phyloP scores from a whole-genome alignment of 108 stramenopile species.

The Cyclostephanos invisitatus region DNA sequence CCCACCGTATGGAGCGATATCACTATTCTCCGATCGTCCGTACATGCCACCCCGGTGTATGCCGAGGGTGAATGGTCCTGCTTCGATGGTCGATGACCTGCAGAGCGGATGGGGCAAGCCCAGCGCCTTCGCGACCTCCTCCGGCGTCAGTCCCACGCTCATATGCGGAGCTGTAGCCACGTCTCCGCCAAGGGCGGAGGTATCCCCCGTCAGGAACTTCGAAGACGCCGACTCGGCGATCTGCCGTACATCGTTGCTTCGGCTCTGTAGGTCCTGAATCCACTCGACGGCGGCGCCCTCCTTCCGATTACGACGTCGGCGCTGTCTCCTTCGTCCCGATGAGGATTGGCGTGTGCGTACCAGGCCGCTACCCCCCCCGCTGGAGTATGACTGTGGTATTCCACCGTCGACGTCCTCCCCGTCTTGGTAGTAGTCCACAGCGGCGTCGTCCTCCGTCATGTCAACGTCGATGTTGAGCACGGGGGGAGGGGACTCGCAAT shows the following conservation, averaged over 20 bases:
- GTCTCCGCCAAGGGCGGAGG: not conserved
- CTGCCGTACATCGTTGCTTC: not conserved
- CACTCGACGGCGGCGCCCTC: conserved; percentile 38
- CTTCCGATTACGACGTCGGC: conserved; percentile 20
- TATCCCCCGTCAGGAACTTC: conserved; percentile 41
- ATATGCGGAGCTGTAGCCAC: not conserved
- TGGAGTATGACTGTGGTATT: not conserved
- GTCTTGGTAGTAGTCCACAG: not conserved
- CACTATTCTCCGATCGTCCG: too few relatives aligned
- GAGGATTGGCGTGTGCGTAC: conserved; percentile 8
- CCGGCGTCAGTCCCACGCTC: not conserved
- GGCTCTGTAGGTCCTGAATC: conserved; percentile 32
- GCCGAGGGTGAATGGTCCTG: conserved; percentile 6
- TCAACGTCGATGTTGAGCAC: conserved; percentile 12
- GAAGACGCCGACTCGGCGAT: conserved; percentile 48
- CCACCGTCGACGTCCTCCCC: not conserved
- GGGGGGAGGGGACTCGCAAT: conserved; percentile 11
- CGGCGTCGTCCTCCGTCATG: not conserved
- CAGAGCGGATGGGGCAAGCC: conserved; percentile 52
- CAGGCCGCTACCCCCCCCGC: not conserved
- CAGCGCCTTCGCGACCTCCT: conserved; percentile 37
- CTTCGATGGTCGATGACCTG: conserved; percentile 45
- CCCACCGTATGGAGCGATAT: not conserved
- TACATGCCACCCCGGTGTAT: not conserved
- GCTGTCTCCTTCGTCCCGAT: conserved; percentile 2